phyloP scores from a whole-genome alignment of 331 rosid species.

The Malus hybrid region DNA sequence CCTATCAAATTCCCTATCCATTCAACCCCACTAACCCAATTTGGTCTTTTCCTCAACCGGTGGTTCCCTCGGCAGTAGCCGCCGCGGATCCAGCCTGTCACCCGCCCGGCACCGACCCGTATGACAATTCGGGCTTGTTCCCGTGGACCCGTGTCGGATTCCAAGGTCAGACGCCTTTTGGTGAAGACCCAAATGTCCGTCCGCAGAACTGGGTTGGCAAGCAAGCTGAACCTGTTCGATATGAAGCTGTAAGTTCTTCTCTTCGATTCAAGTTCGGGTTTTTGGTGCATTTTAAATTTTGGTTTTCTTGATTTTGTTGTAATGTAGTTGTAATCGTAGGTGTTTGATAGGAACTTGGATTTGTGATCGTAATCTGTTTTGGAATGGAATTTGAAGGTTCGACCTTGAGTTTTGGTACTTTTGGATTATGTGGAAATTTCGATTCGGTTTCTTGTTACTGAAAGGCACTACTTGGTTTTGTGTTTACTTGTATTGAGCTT shows the following conservation, averaged over 20 bases:
- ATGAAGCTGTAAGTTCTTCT: constrained; percentile 24
- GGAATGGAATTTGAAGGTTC: background rate
- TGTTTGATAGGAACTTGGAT: background rate
- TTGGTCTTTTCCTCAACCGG: constrained; percentile 25
- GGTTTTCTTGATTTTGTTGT: background rate
- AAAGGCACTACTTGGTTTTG: background rate
- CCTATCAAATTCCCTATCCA: constrained; percentile 14
- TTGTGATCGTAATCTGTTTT: background rate
- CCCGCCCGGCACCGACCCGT: constrained; percentile 45
- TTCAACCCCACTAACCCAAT: constrained; percentile 18
- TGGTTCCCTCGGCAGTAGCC: constrained; percentile 8
- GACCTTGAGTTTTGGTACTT: background rate
- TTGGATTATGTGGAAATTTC: background rate
- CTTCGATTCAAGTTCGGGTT: background rate
- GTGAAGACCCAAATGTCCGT: constrained; percentile 17
- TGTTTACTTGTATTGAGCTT: background rate
- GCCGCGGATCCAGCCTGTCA: constrained; percentile 24
- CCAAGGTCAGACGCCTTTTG: constrained; percentile 14
- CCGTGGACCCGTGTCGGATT: constrained; percentile 17
- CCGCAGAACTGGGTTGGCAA: constrained; percentile 29
- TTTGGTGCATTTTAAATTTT: background rate
- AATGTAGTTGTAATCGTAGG: background rate
- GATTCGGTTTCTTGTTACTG: background rate
- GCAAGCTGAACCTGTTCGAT: constrained; percentile 24
- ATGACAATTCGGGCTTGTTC: constrained; percentile 9